These are phyloP conservation scores for Escallonia herrerae DNA, from an alignment of 129 eudicot species.

Conservation along the genomic window DNA sequence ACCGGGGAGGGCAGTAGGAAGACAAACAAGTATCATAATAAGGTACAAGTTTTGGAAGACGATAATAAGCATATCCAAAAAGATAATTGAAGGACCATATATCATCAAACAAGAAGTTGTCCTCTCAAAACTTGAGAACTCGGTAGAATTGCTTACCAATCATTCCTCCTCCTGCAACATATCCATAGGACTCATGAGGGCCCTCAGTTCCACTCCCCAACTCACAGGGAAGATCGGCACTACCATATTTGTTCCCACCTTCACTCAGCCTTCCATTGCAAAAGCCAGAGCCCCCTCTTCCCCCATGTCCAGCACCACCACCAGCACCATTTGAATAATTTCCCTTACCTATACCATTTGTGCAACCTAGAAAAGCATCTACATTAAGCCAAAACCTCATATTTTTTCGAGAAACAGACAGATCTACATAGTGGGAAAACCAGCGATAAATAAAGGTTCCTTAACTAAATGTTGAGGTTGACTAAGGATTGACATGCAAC, in stretches of 20 bases:
- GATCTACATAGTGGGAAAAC: background rate
- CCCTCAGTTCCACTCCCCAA: constrained; percentile 81
- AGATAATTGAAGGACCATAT: background rate
- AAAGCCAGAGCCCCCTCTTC: constrained; percentile 75
- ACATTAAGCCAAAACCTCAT: constrained; percentile 11
- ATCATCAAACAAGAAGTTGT: background rate
- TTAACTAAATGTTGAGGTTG: background rate
- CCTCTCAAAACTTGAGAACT: constrained; percentile 5
- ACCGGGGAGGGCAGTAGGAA: too few species aligned
- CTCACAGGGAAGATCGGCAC: constrained; percentile 79
- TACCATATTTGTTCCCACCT: constrained; percentile 76
- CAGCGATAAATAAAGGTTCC: background rate
- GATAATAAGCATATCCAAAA: too few species aligned
- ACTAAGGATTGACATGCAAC: background rate
- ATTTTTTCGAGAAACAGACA: background rate
- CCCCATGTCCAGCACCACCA: constrained; percentile 96
- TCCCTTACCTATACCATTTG: constrained; percentile 72
- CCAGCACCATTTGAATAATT: constrained; percentile 88
- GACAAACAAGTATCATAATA: too few species aligned
- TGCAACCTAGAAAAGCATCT: constrained; percentile 50
- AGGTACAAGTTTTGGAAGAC: too few species aligned
- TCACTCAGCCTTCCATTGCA: constrained; percentile 55
- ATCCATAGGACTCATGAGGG: constrained; percentile 52
- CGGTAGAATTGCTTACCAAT: constrained; percentile 40
- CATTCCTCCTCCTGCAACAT: constrained; percentile 87